Conservation (phyloP, 2,329 filamentous ascomycete species). For the Fusarium sp. region DNA sequence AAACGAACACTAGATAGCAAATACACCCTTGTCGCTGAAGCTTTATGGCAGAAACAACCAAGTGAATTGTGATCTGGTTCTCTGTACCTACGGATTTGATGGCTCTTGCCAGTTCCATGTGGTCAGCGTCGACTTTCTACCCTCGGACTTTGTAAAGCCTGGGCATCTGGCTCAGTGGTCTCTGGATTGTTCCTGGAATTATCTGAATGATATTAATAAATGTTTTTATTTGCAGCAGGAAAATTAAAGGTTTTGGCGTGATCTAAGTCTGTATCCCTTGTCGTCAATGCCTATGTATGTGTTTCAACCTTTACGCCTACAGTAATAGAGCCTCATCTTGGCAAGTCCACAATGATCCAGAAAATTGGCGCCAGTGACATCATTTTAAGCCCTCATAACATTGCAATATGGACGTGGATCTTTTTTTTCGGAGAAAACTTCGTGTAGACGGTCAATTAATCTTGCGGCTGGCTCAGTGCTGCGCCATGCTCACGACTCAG, state of each 20-base stretch:
- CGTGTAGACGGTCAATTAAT: background rate
- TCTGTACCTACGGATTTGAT: background rate
- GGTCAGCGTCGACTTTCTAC: too few species aligned
- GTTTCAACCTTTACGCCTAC: background rate
- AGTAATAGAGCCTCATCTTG: accelerated
- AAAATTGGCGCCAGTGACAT: background rate
- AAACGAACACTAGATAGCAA: background rate
- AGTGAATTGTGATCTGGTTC: background rate
- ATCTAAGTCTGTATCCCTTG: accelerated
- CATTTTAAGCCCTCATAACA: background rate
- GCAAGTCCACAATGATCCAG: too few species aligned
- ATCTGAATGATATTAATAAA: too few species aligned
- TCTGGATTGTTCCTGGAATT: too few species aligned
- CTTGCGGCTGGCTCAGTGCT: background rate
- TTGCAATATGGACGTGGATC: background rate
- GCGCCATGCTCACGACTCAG: background rate
- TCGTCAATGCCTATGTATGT: too few species aligned
- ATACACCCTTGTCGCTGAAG: too few species aligned
- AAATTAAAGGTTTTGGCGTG: too few species aligned
- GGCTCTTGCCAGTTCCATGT: too few species aligned
- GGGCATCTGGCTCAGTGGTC: too few species aligned
- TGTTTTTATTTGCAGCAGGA: too few species aligned
- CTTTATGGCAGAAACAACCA: accelerated
- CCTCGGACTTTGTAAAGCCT: too few species aligned
- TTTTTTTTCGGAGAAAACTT: background rate